Conservation (phyloP, 768 basidiomycete genomes). For the Termitomyces sp. region DNA sequence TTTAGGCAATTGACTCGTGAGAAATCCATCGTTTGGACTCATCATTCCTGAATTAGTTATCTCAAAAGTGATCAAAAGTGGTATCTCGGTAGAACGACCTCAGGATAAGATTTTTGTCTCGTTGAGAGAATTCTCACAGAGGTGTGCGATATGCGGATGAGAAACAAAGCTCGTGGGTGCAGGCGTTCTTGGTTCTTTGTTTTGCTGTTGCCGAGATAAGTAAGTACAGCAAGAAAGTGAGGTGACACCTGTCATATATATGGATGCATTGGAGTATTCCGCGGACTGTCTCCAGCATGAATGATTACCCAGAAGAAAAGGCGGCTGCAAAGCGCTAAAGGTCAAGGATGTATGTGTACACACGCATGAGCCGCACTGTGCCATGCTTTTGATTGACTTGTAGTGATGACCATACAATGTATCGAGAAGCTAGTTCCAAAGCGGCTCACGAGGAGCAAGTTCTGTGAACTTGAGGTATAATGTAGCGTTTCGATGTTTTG, state of each 20-base stretch:
- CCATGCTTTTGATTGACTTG: not conserved
- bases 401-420: not conserved
- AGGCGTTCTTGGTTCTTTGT: no score
- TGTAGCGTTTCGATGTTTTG: conserved; percentile 2
- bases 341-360: not conserved
- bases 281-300: not conserved
- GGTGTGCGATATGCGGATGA: not conserved
- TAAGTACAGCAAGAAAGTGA: not conserved
- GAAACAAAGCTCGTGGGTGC: not conserved
- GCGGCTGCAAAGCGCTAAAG: not conserved
- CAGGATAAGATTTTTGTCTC: not conserved
- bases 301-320: not conserved
- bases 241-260: not conserved
- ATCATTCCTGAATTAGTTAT: not conserved
- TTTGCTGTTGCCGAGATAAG: not conserved
- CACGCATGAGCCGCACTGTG: not conserved
- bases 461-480: not conserved
- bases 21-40: not conserved
- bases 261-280: not conserved
- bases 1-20: not conserved
- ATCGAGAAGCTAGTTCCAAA: not conserved
- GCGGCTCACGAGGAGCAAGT: not conserved
- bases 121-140: not conserved
- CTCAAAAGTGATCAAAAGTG: no score
- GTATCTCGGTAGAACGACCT: not conserved